Conservation (phyloP, 2,329 filamentous ascomycete species). For the Exophiala spinifera region DNA sequence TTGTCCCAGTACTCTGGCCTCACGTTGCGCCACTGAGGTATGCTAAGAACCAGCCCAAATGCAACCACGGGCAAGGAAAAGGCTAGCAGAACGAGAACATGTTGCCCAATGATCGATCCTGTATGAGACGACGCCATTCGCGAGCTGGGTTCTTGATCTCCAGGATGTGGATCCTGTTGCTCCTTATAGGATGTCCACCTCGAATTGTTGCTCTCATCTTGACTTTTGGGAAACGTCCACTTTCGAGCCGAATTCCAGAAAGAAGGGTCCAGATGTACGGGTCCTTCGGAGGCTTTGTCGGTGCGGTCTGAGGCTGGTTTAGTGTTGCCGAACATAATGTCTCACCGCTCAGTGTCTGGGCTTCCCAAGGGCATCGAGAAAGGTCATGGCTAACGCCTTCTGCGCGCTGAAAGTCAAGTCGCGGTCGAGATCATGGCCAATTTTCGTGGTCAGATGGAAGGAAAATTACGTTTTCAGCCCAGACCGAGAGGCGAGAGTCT, state of each 20-base stretch:
- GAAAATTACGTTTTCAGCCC: too few species aligned
- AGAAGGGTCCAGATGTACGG: conserved; percentile 3
- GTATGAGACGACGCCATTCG: not conserved
- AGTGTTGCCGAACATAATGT: conserved; percentile 9
- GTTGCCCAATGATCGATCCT: not conserved
- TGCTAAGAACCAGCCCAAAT: conserved; percentile 8
- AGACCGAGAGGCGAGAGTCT: too few species aligned
- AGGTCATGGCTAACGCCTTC: too few species aligned
- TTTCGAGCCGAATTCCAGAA: conserved; percentile 3
- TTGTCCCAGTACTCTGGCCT: conserved; percentile 11
- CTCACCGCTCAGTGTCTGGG: not conserved
- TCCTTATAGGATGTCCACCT: not conserved
- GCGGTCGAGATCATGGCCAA: not conserved
- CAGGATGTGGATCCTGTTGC: too few species aligned
- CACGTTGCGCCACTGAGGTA: conserved; percentile 13
- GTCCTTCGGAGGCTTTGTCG: conserved; percentile 6
- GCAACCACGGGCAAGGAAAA: conserved; percentile 17
- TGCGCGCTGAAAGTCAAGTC: too few species aligned
- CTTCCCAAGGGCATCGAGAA: not conserved
- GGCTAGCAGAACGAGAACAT: conserved; percentile 10
- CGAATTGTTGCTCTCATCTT: not conserved
- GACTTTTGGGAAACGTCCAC: conserved; percentile 6
- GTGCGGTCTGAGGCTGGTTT: conserved; percentile 1
- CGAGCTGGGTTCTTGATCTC: too few species aligned
- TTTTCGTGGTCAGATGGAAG: too few species aligned